Base-by-base conservation (phyloP, 2,329 filamentous ascomycete genomes). In the Ramularia endophylla region DNA sequence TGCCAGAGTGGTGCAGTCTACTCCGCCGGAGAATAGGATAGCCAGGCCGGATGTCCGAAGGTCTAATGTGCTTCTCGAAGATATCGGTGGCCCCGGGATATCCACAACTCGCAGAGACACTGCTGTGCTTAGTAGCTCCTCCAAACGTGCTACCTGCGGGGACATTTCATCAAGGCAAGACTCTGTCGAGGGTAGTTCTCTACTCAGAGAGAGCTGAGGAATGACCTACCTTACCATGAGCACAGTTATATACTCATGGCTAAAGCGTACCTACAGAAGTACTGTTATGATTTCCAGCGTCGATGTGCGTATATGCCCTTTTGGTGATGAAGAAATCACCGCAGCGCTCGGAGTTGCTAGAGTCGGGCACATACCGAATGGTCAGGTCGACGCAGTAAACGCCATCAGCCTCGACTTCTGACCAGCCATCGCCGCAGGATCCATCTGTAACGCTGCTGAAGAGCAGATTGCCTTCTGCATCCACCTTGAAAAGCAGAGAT, bases 1-100 rank as follows among this genome's bases (percentile, higher is more conserved):
- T 16, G 90, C 90, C 36, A 98, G 71, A 1, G 95, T 72, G 0
- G 89, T 90, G 60, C 92, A 97, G 62, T 98, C 92, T 5, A 98
- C 74, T 0, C 92, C 92, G 2, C 92, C 92, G 0, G 92, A 98
- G 62, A 97, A 98, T 0, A 98, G 70, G 1, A 98, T 72, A 0
- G 87, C 88, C 11, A 95, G 64, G 40, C 74, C 75, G 13, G 75
- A 70, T 48, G 54, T 46, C 36, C 41, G 20, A 4, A 43, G 17
- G 52, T 11, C 53, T 46, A 8, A 7, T 13, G 29, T 15, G 4
- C 20, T 15, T 17, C 19, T 6, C 5, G 19, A 5, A 8, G 18
- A n/a, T 19, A 2, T 36, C 12, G 53, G 50, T 16, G 47, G 48
- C n/a, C 70, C 57, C 0, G 85, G 85, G 5, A 94, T 77, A 30